Percentiles rank a stretch among this genome's conserved stretches.
phyloP scores from a whole-genome alignment of 176 grass and related monocot genomes.

The Dactylis glomerata region DNA sequence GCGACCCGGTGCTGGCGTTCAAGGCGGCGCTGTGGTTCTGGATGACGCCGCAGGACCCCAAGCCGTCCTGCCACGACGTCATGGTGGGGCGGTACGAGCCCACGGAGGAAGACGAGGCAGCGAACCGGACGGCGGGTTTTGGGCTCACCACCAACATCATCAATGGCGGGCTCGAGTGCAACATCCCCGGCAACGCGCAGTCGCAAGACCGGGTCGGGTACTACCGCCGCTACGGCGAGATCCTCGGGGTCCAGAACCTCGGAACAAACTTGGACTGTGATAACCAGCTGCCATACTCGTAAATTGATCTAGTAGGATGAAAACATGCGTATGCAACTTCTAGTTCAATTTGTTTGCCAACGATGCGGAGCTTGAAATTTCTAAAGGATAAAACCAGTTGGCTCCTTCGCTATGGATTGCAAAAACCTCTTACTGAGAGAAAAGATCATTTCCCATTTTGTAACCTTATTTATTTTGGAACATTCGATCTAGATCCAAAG shows the following conservation, averaged over 20 bases:
- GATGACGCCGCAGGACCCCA: constrained; percentile 61
- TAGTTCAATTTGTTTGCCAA: not conserved
- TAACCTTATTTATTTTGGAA: too few relatives aligned
- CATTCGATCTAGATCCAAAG: not conserved
- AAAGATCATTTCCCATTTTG: too few relatives aligned
- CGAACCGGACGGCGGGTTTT: constrained; percentile 52
- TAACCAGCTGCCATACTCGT: constrained; percentile 49
- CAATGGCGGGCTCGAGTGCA: constrained; percentile 80
- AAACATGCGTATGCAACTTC: not conserved
- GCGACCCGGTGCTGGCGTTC: constrained; percentile 43
- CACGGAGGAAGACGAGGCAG: constrained; percentile 3
- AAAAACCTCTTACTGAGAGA: too few relatives aligned
- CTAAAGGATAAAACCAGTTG: too few relatives aligned
- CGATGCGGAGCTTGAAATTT: not conserved
- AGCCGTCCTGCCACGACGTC: constrained; percentile 83
- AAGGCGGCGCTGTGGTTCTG: constrained; percentile 79
- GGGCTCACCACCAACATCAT: constrained; percentile 86
- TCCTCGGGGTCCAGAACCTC: constrained; percentile 37
- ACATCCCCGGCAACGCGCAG: not conserved
- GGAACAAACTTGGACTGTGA: constrained; percentile 67
- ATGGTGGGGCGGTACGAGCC: constrained; percentile 60
- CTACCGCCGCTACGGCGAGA: constrained; percentile 39
- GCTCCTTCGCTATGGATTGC: too few relatives aligned
- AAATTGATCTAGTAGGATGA: too few relatives aligned
- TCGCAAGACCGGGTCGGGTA: constrained; percentile 56